A percentile compares a stretch with the other conserved stretches of the same genome.
phyloP scores from a whole-genome alignment of 768 basidiomycete genomes.

The Termitomyces sp. region DNA sequence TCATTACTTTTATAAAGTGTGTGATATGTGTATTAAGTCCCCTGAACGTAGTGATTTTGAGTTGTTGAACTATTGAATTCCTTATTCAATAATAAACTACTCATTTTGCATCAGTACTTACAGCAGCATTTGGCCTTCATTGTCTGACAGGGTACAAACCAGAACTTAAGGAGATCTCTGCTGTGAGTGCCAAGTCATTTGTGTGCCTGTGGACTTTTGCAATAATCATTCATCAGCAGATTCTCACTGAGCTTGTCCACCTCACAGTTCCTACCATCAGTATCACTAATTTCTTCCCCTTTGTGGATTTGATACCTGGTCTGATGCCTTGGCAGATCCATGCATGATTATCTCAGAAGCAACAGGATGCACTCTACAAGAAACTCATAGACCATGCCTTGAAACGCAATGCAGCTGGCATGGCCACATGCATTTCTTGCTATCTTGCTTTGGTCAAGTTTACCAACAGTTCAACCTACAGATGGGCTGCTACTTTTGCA shows the following conservation, averaged over 20 bases:
- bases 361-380: neutral
- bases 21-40: no score
- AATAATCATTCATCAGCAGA: neutral
- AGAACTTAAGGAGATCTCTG: no score
- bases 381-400: neutral
- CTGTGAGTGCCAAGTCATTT: neutral
- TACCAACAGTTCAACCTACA: neutral
- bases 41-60: no score
- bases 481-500: no score
- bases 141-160: neutral
- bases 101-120: no score
- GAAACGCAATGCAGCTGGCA: no score
- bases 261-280: neutral
- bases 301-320: no score
- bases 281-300: no score
- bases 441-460: neutral
- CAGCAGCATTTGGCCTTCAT: no score
- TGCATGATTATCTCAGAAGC: neutral
- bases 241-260: neutral
- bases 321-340: neutral
- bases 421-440: neutral
- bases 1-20: no score
- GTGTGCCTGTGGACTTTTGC: neutral
- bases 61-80: no score
- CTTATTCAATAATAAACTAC: no score